phyloP scores from a whole-genome alignment of 139 green algal genomes.

The Tetraselmis striata region DNA sequence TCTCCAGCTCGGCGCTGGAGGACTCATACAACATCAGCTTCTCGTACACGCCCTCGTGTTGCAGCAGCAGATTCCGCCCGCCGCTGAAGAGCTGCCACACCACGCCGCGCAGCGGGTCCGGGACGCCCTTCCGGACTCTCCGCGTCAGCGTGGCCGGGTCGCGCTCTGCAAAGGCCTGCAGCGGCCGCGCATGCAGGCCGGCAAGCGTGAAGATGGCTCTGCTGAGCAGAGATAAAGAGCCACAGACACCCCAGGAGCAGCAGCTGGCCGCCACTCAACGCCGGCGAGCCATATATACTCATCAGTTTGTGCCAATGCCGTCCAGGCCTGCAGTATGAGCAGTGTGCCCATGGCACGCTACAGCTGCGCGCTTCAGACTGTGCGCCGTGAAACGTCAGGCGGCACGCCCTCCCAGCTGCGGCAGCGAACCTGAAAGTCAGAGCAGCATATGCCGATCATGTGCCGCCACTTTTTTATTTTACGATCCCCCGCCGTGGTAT shows the following conservation, averaged over 20 bases:
- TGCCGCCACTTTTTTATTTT: background rate
- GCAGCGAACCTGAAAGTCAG: background rate
- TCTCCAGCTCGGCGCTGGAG: conserved; percentile 35
- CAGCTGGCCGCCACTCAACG: no score
- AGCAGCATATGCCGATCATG: background rate
- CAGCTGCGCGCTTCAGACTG: no score
- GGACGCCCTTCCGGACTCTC: conserved; percentile 59
- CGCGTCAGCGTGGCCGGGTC: conserved; percentile 45
- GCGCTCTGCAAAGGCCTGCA: background rate
- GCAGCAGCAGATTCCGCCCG: conserved; percentile 18
- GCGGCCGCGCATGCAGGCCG: background rate
- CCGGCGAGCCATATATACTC: no score
- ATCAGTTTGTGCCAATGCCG: no score
- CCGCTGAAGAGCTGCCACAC: conserved; percentile 62
- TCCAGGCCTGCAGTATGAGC: no score
- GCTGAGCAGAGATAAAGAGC: background rate
- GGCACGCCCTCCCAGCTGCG: no score
- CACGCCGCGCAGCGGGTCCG: conserved; percentile 45
- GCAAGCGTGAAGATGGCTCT: background rate
- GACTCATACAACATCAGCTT: conserved; percentile 17
- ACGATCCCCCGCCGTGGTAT: background rate
- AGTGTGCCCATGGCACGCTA: background rate
- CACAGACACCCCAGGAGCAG: no score
- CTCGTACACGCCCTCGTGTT: conserved; percentile 30
- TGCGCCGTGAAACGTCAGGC: background rate